Percentiles rank a stretch among this genome's conserved stretches.
Conservation (phyloP, 345 rosid genomes). For the Syzygium aromaticum region DNA sequence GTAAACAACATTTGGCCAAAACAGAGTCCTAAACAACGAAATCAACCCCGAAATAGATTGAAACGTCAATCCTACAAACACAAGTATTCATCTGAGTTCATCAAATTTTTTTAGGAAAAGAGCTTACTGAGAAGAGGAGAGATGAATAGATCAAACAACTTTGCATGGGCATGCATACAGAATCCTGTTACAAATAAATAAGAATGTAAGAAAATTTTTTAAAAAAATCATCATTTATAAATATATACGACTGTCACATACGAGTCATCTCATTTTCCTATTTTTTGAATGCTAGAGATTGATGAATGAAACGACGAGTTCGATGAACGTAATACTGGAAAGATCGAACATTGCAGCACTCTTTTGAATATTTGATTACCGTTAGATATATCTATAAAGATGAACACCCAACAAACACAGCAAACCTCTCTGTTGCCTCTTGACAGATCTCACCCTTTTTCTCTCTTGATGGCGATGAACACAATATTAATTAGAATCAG, state of each 20-base stretch:
- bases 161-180: neutral
- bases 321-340: accelerated
- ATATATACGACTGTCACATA: neutral
- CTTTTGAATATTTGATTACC: neutral
- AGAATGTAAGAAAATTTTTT: neutral
- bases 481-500: neutral
- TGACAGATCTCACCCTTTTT: neutral
- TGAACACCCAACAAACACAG: neutral
- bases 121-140: neutral
- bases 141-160: neutral
- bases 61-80: neutral
- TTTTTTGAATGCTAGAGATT: neutral
- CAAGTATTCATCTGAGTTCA: too few relatives aligned
- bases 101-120: neutral
- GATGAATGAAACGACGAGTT: neutral
- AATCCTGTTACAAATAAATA: neutral
- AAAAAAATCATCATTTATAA: neutral
- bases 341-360: neutral
- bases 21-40: neutral
- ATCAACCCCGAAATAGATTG: neutral
- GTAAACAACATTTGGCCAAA: neutral
- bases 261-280: neutral
- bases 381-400: neutral
- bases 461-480: neutral
- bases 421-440: neutral